Evolutionary conservation across 2,329 filamentous ascomycete genomes (phyloP).

Genomic region (Trichophyton mentagrophytes): DNA sequence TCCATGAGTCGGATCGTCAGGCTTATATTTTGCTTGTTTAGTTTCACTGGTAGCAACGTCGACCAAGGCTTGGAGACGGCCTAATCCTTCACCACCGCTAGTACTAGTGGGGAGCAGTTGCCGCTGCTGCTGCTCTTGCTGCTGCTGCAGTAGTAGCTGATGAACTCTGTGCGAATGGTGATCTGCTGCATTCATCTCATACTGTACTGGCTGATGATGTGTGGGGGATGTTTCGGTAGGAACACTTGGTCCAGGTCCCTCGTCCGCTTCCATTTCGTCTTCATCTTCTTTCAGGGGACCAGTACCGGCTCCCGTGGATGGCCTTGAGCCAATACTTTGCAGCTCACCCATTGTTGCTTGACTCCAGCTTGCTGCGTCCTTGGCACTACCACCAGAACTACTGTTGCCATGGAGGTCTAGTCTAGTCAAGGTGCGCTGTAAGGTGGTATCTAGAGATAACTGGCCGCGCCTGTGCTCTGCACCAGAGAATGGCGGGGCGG

Average conservation of each 20-base stretch:
- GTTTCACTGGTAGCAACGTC: slow-evolving; percentile 36
- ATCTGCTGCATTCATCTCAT: not conserved
- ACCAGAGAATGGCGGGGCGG: slow-evolving; percentile 31
- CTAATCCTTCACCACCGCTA: slow-evolving; percentile 28
- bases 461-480: slow-evolving; percentile 34
- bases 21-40: not conserved
- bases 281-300: not conserved
- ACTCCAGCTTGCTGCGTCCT: slow-evolving; percentile 31
- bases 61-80: slow-evolving; percentile 38
- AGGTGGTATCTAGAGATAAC: slow-evolving; percentile 37
- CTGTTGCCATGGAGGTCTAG: slow-evolving; percentile 30
- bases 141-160: too few relatives aligned
- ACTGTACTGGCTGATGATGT: not conserved
- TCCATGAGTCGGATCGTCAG: not conserved
- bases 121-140: slow-evolving; percentile 12
- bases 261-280: not conserved
- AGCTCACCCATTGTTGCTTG: slow-evolving; percentile 34
- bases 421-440: slow-evolving; percentile 34
- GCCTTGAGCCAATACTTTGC: slow-evolving; percentile 26
- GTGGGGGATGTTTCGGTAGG: not conserved
- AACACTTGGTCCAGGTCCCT: not conserved
- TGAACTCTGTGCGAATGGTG: too few relatives aligned
- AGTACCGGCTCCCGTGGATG: slow-evolving; percentile 7
- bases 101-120: slow-evolving; percentile 15
- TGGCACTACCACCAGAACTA: slow-evolving; percentile 6